Base-by-base conservation (phyloP, 495 filamentous ascomycete species). In the Pyrenopolyporus hunteri region DNA sequence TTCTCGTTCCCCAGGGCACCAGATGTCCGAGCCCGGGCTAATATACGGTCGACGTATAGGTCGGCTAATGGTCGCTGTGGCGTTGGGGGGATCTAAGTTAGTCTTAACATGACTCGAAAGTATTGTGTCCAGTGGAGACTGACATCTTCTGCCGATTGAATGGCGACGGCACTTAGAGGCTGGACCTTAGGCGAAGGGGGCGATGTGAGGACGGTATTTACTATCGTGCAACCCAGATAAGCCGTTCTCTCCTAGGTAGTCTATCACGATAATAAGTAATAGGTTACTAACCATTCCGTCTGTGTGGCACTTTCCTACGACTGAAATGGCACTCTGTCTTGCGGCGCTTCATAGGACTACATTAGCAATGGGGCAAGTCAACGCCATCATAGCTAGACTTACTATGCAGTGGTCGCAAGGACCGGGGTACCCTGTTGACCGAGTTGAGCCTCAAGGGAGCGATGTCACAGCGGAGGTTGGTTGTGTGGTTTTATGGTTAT, bases 321-420 rank as follows among this genome's bases (percentile, higher is more conserved):
- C 68, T 71, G 48, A 69, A 71, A 37, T 69, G 66, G 25, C 68
- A 71, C 36, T 57, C 39, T 9, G 31, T 40, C 17, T 63, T 56
- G 11, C 68, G 68, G 25, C 53, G 57, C 68, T 71, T 42, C 8
- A 35, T 26, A 26, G 25, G 32, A 40, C n/a, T n/a, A n/a, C 16
- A 40, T 67, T 55, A 59, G 50, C 33, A 45, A 51, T 29, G 20
- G 44, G 37, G 17, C 4, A 32, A 8, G 5, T 16, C 14, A 16
- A 33, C 29, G 17, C 46, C 8, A 29, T 33, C n/a, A 26, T 13
- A 13, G 14, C 7, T 29, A 19, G 17, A 61, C 63, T 53, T 54
- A 70, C 67, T n/a, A 69, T 23, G 29, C 67, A 71, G 45, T 60
- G 67, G 25, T 63, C 47, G 49, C 69, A 70, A 19, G 46, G 47